phyloP scores from a whole-genome alignment of 352 stramenopile species.

The Phytophthora citricola region DNA sequence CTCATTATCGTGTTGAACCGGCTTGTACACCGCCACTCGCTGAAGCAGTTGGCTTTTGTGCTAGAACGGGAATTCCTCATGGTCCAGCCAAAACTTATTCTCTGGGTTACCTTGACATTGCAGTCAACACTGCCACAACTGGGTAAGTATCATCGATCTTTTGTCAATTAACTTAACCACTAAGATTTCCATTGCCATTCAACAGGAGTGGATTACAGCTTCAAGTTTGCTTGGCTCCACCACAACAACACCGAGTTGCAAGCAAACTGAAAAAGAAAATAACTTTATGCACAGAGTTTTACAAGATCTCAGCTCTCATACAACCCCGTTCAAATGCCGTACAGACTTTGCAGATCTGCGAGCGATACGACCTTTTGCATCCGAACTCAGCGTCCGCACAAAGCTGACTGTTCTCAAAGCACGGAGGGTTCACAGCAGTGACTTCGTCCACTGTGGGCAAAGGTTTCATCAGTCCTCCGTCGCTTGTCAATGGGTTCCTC shows the following conservation, averaged over 20 bases:
- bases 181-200: not conserved
- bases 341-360: conserved; percentile 71
- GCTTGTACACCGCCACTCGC: conserved; percentile 10
- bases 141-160: conserved; percentile 5
- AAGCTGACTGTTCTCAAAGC: conserved; percentile 62
- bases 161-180: not conserved
- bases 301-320: conserved; percentile 1
- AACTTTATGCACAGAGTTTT: not conserved
- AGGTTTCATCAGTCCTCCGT: conserved; percentile 53
- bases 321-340: conserved; percentile 28
- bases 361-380: conserved; percentile 60
- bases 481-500: conserved; percentile 35
- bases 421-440: conserved; percentile 55
- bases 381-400: conserved; percentile 56
- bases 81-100: conserved; percentile 30
- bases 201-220: conserved; percentile 33
- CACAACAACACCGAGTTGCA: conserved; percentile 3
- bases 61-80: conserved; percentile 29
- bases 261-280: not conserved
- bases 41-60: conserved; percentile 36
- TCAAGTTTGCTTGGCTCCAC: conserved; percentile 32
- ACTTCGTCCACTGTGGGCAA: conserved; percentile 51
- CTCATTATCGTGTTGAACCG: conserved; percentile 22
- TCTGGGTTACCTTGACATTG: conserved; percentile 36
- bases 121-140: conserved; percentile 30